Conservation (phyloP, 306 rosid species). For the Begonia masoniana region DNA sequence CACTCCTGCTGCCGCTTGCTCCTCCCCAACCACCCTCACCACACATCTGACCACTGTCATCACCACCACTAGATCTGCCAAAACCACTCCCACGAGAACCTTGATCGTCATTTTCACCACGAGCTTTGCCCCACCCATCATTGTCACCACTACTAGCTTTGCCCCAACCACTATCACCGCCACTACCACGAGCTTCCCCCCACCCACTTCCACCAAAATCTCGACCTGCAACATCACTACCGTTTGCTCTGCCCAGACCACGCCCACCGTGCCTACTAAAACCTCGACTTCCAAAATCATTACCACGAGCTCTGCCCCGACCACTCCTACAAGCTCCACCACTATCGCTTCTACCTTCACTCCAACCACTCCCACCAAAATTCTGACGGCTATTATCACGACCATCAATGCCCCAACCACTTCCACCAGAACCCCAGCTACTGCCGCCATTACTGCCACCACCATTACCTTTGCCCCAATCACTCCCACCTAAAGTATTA, state of each 20-base stretch:
- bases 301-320: background rate
- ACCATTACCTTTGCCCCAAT: background rate
- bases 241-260: background rate
- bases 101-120: too few relatives aligned
- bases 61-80: background rate
- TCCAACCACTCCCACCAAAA: background rate
- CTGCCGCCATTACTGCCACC: background rate
- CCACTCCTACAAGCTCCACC: background rate
- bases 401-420: background rate
- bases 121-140: too few relatives aligned
- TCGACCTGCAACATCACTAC: background rate
- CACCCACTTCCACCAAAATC: background rate
- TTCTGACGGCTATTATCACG: background rate
- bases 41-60: background rate
- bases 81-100: too few relatives aligned
- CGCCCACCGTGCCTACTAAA: background rate
- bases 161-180: background rate
- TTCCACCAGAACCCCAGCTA: background rate
- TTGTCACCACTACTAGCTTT: background rate
- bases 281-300: background rate
- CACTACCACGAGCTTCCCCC: background rate
- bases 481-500: background rate
- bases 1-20: background rate
- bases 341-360: background rate
- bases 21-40: background rate